A percentile compares a stretch with the other conserved stretches of the same genome.
phyloP scores from a whole-genome alignment of 441 rosid genomes.

The Dalechampia spathulata region DNA sequence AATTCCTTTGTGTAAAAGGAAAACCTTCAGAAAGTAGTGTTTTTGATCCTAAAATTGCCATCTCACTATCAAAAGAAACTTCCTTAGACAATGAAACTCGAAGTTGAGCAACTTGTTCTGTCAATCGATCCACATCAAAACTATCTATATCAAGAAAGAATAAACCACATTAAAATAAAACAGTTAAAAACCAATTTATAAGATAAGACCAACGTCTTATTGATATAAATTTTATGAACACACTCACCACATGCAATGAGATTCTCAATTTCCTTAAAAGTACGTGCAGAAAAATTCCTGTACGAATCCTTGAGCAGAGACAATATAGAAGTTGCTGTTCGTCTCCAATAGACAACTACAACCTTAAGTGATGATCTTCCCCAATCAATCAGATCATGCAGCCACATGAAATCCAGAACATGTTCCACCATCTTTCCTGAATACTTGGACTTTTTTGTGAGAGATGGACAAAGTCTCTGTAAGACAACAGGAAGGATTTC shows the following conservation, averaged over 20 bases:
- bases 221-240: slow-evolving; percentile 3
- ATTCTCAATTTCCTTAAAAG: slow-evolving; percentile 48
- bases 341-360: slow-evolving; percentile 81
- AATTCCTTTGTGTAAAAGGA: slow-evolving; percentile 17
- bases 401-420: slow-evolving; percentile 62
- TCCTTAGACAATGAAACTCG: slow-evolving; percentile 47
- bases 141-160: slow-evolving; percentile 44
- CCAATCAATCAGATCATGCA: slow-evolving; percentile 91
- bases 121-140: slow-evolving; percentile 52
- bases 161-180: slow-evolving; percentile 9
- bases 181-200: not conserved
- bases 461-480: slow-evolving; percentile 45
- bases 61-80: slow-evolving; percentile 21
- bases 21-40: slow-evolving; percentile 18
- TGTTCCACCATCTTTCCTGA: slow-evolving; percentile 31
- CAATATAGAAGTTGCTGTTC: slow-evolving; percentile 56
- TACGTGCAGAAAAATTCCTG: slow-evolving; percentile 30
- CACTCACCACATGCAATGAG: slow-evolving; percentile 64
- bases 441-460: slow-evolving; percentile 21
- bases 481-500: slow-evolving; percentile 80
- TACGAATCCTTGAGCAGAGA: slow-evolving; percentile 45
- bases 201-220: slow-evolving; percentile 9
- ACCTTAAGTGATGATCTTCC: slow-evolving; percentile 90
- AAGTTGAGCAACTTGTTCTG: slow-evolving; percentile 59
- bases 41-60: slow-evolving; percentile 21